Evolutionary conservation across 2,329 filamentous ascomycete genomes (phyloP).

Genomic region (Phyllosticta paracitricarpa): DNA sequence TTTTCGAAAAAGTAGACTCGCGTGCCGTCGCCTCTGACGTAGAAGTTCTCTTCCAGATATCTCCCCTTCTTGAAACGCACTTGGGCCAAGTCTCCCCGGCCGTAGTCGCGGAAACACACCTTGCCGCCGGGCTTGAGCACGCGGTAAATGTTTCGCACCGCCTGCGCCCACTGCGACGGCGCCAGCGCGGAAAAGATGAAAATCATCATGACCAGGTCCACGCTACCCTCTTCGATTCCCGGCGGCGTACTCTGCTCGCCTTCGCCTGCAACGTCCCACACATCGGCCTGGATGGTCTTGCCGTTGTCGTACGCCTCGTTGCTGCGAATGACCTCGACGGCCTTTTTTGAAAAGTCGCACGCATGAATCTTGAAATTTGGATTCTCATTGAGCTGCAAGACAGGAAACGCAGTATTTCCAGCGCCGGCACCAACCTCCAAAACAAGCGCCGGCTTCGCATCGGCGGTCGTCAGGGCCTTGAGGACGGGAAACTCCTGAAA

Average conservation of each 20-base stretch:
- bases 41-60: conserved; percentile 94
- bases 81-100: conserved; percentile 87
- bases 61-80: conserved; percentile 94
- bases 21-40: conserved; percentile 89
- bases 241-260: conserved; percentile 58
- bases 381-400: conserved; percentile 77
- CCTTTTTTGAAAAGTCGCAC: conserved; percentile 92
- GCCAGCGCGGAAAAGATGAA: conserved; percentile 94
- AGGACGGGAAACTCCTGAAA: conserved; percentile 91
- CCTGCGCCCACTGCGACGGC: conserved; percentile 73
- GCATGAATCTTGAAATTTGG: conserved; percentile 74
- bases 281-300: conserved; percentile 72
- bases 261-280: conserved; percentile 71
- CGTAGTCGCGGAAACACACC: conserved; percentile 94
- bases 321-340: conserved; percentile 81
- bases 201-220: conserved; percentile 88
- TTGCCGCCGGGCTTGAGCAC: conserved; percentile 87
- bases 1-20: conserved; percentile 95
- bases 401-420: conserved; percentile 91
- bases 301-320: conserved; percentile 63
- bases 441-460: conserved; percentile 59
- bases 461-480: conserved; percentile 60
- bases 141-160: conserved; percentile 69
- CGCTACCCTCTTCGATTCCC: conserved; percentile 63
- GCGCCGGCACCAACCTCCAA: conserved; percentile 92